Base-by-base conservation (phyloP, 2,329 filamentous ascomycete species). In the Monascus ruber region DNA sequence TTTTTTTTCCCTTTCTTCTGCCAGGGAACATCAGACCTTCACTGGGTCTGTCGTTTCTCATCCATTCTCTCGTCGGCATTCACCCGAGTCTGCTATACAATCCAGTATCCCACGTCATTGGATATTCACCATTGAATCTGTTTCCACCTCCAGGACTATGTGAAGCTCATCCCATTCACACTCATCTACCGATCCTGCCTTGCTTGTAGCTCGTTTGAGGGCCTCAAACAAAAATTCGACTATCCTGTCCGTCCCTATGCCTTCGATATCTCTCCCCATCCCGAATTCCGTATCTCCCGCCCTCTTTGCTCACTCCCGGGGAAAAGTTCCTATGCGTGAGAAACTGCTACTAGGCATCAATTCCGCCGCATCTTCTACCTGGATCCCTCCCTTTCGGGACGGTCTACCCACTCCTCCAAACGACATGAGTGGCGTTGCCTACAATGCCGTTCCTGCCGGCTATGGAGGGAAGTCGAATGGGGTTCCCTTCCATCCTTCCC, bases 351-450 rank as follows among this genome's bases (percentile, higher is more conserved):
- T 38, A 8, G 38, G 39, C 8, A 34, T 37, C 28, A 36, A 45
- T 44, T 38, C 39, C 36, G 38, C 39, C 38, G 47, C 51, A 34
- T 34, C 46, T 35, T 43, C 51, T 31, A 48, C 49, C 42, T 60
- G 57, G 56, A 56, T 56, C 45, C 56, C 53, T 56, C 55, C 60
- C 37, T 57, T 60, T 37, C 49, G 59, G 53, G 59, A 59, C 60
- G 62, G 62, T 48, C 49, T 65, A 31, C 62, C 60, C 24, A 65
- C 62, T 25, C 62, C 62, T 41, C 63, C 62, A 31, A 49, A 47
- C 58, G 62, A 65, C 37, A 65, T 65, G 63, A 60, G 54, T 36
- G 59, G 62, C n/a, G 49, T 65, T 35, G 53, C 62, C 26, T 61
- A 62, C 42, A 62, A 58, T 43, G 52, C 50, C 26, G 49, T 54